These are phyloP conservation scores for Umbellularia californica DNA, from an alignment of 164 flowering plant genomes.

Conservation along the genomic window DNA sequence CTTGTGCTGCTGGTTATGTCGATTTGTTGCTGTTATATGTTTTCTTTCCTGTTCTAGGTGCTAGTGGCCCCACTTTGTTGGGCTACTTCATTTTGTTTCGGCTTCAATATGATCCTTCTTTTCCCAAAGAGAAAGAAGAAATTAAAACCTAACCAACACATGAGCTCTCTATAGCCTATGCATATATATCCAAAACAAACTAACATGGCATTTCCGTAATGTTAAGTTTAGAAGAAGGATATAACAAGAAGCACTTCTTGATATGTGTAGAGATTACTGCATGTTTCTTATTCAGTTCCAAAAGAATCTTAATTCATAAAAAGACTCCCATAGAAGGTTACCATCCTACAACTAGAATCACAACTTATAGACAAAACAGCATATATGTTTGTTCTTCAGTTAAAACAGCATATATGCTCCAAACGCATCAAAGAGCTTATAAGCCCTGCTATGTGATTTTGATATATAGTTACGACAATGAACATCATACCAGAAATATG, in stretches of 20 bases:
- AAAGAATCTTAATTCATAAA: neutral
- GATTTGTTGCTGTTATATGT: neutral
- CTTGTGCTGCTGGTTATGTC: too few relatives aligned
- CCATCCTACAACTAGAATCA: neutral
- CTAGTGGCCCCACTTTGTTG: too few relatives aligned
- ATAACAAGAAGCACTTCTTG: neutral
- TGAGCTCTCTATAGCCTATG: too few relatives aligned
- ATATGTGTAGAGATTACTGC: too few relatives aligned
- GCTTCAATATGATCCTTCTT: too few relatives aligned
- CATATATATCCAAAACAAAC: too few relatives aligned
- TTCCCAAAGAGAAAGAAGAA: too few relatives aligned
- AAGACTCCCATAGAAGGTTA: neutral
- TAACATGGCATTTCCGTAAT: neutral
- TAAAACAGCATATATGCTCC: neutral
- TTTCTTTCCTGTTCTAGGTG: neutral
- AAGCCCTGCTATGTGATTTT: neutral
- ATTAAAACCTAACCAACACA: too few relatives aligned
- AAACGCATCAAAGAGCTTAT: too few relatives aligned
- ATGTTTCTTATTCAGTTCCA: neutral
- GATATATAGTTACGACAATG: neutral
- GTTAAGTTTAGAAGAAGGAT: neutral
- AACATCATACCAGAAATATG: too few relatives aligned
- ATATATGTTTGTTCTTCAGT: neutral
- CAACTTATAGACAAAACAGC: neutral
- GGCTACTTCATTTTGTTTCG: too few relatives aligned